A percentile compares a stretch with the other conserved stretches of the same genome.
phyloP scores from a whole-genome alignment of 2,329 filamentous ascomycete genomes.

The Dothistroma septosporum region DNA sequence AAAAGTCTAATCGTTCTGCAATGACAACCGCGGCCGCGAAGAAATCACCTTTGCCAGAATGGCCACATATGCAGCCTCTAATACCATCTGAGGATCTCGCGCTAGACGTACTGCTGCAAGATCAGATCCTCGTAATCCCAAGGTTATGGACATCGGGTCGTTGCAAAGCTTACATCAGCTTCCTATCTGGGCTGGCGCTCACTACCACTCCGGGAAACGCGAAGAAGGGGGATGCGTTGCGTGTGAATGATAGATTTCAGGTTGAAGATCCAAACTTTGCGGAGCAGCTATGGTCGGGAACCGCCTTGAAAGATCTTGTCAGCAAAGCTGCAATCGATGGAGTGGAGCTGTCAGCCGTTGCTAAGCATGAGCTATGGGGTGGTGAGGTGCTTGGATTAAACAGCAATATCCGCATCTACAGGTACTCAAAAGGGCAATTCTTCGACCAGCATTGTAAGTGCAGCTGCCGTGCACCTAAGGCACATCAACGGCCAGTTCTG shows the following conservation, averaged over 20 bases:
- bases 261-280: constrained; percentile 73
- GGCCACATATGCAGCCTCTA: constrained; percentile 68
- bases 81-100: constrained; percentile 62
- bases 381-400: constrained; percentile 79
- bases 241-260: constrained; percentile 88
- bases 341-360: constrained; percentile 27
- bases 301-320: constrained; percentile 63
- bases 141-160: constrained; percentile 71
- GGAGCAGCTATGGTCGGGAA: constrained; percentile 69
- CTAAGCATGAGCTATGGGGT: constrained; percentile 58
- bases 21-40: background rate
- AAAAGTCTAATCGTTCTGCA: background rate
- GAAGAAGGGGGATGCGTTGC: constrained; percentile 72
- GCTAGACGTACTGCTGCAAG: constrained; percentile 54
- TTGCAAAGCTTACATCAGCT: constrained; percentile 71
- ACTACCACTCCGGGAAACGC: constrained; percentile 74
- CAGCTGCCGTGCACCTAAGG: background rate
- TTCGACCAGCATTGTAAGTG: constrained; percentile 86
- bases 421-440: constrained; percentile 80
- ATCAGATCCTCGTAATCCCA: constrained; percentile 68
- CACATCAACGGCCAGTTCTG: background rate
- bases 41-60: constrained; percentile 47
- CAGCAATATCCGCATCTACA: constrained; percentile 83
- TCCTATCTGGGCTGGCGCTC: constrained; percentile 66
- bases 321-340: constrained; percentile 36